phyloP scores from a whole-genome alignment of 148 eudicot species.

The Rhododendron ferrugineum region DNA sequence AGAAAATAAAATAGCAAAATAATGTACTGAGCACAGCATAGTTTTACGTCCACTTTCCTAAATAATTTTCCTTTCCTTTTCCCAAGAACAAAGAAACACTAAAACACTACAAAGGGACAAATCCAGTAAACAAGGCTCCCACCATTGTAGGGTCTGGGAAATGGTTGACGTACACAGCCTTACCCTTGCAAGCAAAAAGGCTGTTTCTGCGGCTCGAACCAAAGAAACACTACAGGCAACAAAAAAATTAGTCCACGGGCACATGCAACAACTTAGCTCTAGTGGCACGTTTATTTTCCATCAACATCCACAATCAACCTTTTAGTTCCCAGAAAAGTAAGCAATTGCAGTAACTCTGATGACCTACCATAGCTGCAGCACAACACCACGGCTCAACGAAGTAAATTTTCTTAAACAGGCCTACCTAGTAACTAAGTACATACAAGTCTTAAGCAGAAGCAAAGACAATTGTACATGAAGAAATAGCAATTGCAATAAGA shows the following conservation, averaged over 20 bases:
- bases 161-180: too few species aligned
- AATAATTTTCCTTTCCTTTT: neutral
- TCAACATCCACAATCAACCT: neutral
- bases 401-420: neutral
- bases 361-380: neutral
- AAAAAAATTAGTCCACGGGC: neutral
- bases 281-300: neutral
- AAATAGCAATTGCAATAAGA: neutral
- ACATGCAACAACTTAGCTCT: neutral
- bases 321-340: neutral
- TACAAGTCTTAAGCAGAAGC: neutral
- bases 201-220: neutral
- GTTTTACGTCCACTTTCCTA: neutral
- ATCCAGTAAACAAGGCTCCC: too few species aligned
- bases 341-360: neutral
- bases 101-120: neutral
- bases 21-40: neutral
- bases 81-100: neutral
- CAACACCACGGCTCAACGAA: neutral
- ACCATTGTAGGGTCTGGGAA: too few species aligned
- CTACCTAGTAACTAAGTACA: neutral
- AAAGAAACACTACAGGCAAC: neutral
- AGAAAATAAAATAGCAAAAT: neutral
- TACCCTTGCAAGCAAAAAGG: too few species aligned
- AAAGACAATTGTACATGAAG: neutral